Evolutionary conservation across 805 yeast species (phyloP).

Genomic region (Lipomyces chichibuensis): DNA sequence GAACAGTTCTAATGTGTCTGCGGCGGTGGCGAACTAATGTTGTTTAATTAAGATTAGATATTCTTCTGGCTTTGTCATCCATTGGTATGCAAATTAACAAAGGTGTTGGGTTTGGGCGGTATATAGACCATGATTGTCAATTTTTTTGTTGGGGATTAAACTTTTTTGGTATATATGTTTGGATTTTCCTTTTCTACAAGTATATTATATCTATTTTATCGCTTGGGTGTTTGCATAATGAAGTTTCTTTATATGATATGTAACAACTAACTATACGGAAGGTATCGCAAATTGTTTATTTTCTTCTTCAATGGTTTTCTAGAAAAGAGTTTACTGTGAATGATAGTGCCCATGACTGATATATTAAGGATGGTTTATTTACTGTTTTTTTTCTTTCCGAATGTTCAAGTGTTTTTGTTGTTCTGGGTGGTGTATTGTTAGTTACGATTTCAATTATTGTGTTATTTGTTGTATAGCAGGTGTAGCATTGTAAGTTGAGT

Average conservation of each 20-base stretch:
- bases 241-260: not conserved
- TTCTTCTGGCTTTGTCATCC: not conserved
- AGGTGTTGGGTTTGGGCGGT: not conserved
- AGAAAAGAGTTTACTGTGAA: not conserved
- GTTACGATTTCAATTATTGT: not conserved
- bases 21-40: conserved; percentile 2
- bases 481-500: not conserved
- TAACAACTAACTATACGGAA: not conserved
- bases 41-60: not conserved
- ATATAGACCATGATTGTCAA: not conserved
- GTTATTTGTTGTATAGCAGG: not conserved
- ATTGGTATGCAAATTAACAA: not conserved
- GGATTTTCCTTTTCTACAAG: not conserved
- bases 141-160: not conserved
- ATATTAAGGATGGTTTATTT: not conserved
- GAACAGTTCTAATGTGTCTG: not conserved
- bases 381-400: not conserved
- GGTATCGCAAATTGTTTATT: not conserved
- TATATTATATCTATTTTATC: not conserved
- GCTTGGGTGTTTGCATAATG: not conserved
- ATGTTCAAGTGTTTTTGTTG: not conserved
- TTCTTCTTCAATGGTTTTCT: not conserved
- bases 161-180: not conserved
- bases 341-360: not conserved
- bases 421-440: not conserved